A percentile compares a stretch with the other conserved stretches of the same genome.
Conservation (phyloP, 2,329 filamentous ascomycete species). For the Peltaster fructicola region DNA sequence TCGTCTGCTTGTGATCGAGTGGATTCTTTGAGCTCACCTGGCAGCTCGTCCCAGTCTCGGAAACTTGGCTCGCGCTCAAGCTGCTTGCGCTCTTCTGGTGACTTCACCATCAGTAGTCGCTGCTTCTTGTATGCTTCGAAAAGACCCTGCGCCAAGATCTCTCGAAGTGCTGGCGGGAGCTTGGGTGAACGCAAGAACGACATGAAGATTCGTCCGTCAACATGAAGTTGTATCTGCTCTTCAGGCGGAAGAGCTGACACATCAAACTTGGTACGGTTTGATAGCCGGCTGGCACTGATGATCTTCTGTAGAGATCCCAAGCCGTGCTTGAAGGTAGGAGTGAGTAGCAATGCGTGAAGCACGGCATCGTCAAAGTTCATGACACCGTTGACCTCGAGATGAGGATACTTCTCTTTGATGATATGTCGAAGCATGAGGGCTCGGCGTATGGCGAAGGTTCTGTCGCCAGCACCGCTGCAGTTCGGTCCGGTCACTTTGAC, state of each 20-base stretch:
- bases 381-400: slow-evolving; percentile 13
- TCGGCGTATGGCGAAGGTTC: slow-evolving; percentile 15
- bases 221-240: slow-evolving; percentile 19
- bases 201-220: slow-evolving; percentile 20
- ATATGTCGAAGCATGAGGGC: slow-evolving; percentile 18
- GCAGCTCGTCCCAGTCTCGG: slow-evolving; percentile 19
- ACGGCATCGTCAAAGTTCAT: slow-evolving; percentile 19
- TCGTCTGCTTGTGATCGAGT: slow-evolving; percentile 20
- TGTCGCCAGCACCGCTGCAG: slow-evolving; percentile 12
- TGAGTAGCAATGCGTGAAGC: slow-evolving; percentile 17
- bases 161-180: slow-evolving; percentile 16
- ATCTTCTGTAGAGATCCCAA: slow-evolving; percentile 18
- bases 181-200: slow-evolving; percentile 17
- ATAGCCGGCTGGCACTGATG: slow-evolving; percentile 17
- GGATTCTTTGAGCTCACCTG: slow-evolving; percentile 17
- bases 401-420: slow-evolving; percentile 15
- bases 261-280: slow-evolving; percentile 17
- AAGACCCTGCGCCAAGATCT: slow-evolving; percentile 17
- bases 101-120: slow-evolving; percentile 13
- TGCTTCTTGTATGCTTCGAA: slow-evolving; percentile 19
- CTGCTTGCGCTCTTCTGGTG: slow-evolving; percentile 11
- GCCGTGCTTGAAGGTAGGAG: slow-evolving; percentile 18
- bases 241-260: slow-evolving; percentile 18
- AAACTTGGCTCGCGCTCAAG: slow-evolving; percentile 18
- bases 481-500: slow-evolving; percentile 17